Conservation (phyloP, 257 asterid genomes). For the Plantago elongata region DNA sequence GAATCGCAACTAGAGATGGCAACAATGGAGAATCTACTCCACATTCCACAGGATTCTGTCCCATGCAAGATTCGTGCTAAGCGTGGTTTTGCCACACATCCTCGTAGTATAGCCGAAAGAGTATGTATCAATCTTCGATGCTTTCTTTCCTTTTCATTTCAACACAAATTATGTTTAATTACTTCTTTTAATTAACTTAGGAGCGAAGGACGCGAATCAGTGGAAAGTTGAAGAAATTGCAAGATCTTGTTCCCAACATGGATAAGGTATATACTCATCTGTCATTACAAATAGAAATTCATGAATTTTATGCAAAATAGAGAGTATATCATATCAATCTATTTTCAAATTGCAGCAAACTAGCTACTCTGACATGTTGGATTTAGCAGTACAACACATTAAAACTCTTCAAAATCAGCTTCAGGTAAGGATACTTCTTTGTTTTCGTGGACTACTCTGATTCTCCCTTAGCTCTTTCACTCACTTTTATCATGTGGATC, state of each 20-base stretch:
- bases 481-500: background rate
- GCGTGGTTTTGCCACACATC: constrained; percentile 22
- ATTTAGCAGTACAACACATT: constrained; percentile 59
- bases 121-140: background rate
- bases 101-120: constrained; percentile 19
- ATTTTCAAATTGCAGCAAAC: constrained; percentile 44
- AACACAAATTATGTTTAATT: no score
- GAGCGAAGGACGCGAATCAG: constrained; percentile 62
- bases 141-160: no score
- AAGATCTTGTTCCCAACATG: constrained; percentile 69
- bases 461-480: background rate
- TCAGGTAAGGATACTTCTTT: constrained; percentile 32
- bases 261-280: constrained; percentile 39
- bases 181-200: constrained; percentile 15
- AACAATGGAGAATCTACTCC: constrained; percentile 11
- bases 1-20: constrained; percentile 5
- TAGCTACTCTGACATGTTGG: constrained; percentile 66
- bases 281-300: no score
- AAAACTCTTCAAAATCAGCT: constrained; percentile 48
- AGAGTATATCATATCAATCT: background rate
- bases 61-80: constrained; percentile 18
- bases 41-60: constrained; percentile 18
- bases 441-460: background rate
- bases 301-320: background rate
- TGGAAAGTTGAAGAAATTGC: constrained; percentile 50